A percentile compares a stretch with the other conserved stretches of the same genome.
Conservation (phyloP, 2,329 filamentous ascomycete species). For the Erysiphe pulchra region DNA sequence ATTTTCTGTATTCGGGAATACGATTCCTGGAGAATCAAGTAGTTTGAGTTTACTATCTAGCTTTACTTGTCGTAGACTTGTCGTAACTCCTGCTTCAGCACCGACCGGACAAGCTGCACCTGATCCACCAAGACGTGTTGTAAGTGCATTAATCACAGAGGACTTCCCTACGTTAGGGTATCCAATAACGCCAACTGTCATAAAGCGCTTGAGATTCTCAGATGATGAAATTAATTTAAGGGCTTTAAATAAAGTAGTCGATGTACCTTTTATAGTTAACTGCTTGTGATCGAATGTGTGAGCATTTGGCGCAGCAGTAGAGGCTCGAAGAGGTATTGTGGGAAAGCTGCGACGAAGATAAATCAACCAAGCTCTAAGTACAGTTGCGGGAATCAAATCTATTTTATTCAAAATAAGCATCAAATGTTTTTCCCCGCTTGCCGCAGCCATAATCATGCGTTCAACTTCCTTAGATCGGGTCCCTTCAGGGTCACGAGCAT, state of each 20-base stretch:
- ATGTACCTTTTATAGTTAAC: slow-evolving; percentile 65
- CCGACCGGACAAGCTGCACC: slow-evolving; percentile 60
- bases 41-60: slow-evolving; percentile 84
- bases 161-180: slow-evolving; percentile 95
- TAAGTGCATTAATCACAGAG: slow-evolving; percentile 82
- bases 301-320: slow-evolving; percentile 57
- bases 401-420: slow-evolving; percentile 93
- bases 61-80: slow-evolving; percentile 69
- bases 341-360: slow-evolving; percentile 78
- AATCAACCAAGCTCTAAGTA: slow-evolving; percentile 62
- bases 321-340: slow-evolving; percentile 68
- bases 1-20: slow-evolving; percentile 50
- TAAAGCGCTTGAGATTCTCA: slow-evolving; percentile 65
- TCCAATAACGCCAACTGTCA: slow-evolving; percentile 80
- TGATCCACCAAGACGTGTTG: slow-evolving; percentile 45
- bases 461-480: slow-evolving; percentile 80
- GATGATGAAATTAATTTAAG: slow-evolving; percentile 70
- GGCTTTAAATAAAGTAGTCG: slow-evolving; percentile 61
- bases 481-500: slow-evolving; percentile 74
- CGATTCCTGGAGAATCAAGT: slow-evolving; percentile 81
- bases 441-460: slow-evolving; percentile 72
- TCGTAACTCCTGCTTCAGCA: slow-evolving; percentile 81
- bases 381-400: slow-evolving; percentile 59
- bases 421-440: slow-evolving; percentile 57
- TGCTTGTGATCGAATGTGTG: slow-evolving; percentile 83